Percentiles rank a stretch among this genome's conserved stretches.
Conservation (phyloP, 805 yeast species). For the Wickerhamomyces ciferrii region DNA sequence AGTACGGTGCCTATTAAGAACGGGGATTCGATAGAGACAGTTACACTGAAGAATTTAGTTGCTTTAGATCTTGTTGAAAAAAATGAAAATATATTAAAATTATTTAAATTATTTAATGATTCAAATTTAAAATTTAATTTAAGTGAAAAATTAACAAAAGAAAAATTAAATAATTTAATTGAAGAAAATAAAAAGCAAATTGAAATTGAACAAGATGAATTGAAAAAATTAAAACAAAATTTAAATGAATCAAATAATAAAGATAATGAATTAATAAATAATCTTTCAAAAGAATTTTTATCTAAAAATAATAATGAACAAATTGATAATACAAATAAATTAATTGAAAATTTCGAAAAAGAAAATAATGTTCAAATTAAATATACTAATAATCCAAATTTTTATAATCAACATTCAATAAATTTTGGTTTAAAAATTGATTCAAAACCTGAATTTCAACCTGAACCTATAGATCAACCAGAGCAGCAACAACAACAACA, state of each 20-base stretch:
- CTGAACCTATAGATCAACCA: background rate
- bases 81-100: slow-evolving; percentile 16
- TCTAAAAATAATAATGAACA: slow-evolving; percentile 5
- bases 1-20: slow-evolving; percentile 12
- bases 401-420: slow-evolving; percentile 1
- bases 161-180: slow-evolving; percentile 7
- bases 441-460: background rate
- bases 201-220: slow-evolving; percentile 1
- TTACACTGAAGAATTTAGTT: slow-evolving; percentile 22
- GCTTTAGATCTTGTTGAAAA: slow-evolving; percentile 20
- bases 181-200: slow-evolving; percentile 6
- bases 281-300: slow-evolving; percentile 15
- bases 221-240: slow-evolving; percentile 6
- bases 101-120: slow-evolving; percentile 17
- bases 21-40: slow-evolving; percentile 12
- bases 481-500: background rate
- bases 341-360: slow-evolving; percentile 10
- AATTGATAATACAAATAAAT: slow-evolving; percentile 9
- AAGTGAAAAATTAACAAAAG: slow-evolving; percentile 3
- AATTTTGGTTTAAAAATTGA: background rate
- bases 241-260: background rate
- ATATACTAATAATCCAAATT: slow-evolving; percentile 2
- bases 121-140: slow-evolving; percentile 1
- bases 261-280: slow-evolving; percentile 9
- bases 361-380: slow-evolving; percentile 11